Evolutionary conservation across 495 filamentous ascomycete species (phyloP), one percentile per base, ranked within the genome.

Genomic region (Lophium mytilinum): DNA sequence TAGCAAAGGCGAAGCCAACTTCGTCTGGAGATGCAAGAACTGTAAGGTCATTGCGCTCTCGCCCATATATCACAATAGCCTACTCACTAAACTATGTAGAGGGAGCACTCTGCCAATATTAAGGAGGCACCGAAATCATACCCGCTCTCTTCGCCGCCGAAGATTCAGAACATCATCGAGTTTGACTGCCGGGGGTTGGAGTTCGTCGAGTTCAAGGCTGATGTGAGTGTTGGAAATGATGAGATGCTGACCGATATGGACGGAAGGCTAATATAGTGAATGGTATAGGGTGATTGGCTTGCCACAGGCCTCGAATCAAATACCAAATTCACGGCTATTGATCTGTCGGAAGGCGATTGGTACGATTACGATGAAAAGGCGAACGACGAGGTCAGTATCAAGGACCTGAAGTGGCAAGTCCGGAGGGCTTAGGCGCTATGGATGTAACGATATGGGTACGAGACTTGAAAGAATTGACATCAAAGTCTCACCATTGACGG

Each of bases 21-120:
- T 98, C 69, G 93, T 98, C 46, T 97, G 92, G 92, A 88, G 83
- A 68, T 98, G 93, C 78, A 95, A 89, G 70, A 85, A 88, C 61
- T 98, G 76, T 65, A 69, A 71, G 64, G 67, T 70, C 54, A 57
- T 60, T 60, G 19, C 48, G 36, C 50, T 57, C 53, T 46, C 4
- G 17, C 52, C 19, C 10, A 17, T 15, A 30, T 40, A 18, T 40
- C 14, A 17, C 2, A 11, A 45, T 8, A 19, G 3, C 11, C 19
- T 14, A 9, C 62, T 60, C 7, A 64, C 50, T 15, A 4, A 9
- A 4, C 9, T 9, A 9, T 5, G 11, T 50, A 85, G 82, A 78
- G 81, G 70, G 82, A 84, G 60, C 80, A 84, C 57, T 81, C 80
- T 36, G 85, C 83, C 12, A 82, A 80, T 39, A 91, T 97, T 69